Evolutionary conservation across 2,329 filamentous ascomycete genomes (phyloP).

Genomic region (Aaosphaeria pasadenensis): DNA sequence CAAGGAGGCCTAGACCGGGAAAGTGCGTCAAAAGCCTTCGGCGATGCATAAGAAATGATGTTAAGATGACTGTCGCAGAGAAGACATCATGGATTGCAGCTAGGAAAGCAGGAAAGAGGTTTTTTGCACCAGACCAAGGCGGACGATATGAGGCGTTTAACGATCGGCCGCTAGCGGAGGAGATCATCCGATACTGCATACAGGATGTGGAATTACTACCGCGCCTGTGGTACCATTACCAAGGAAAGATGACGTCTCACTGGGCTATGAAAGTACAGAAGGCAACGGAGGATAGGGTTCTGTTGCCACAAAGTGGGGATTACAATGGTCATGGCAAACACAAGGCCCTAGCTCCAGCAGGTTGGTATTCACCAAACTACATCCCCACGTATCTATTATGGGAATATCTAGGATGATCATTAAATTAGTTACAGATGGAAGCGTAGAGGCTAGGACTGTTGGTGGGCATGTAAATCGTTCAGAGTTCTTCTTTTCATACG

Average conservation of each 20-base stretch:
- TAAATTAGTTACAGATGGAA: too few relatives aligned
- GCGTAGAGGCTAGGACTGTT: too few relatives aligned
- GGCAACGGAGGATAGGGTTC: not conserved
- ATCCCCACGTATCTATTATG: too few relatives aligned
- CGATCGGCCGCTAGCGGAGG: constrained; percentile 19
- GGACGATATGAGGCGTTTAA: constrained; percentile 28
- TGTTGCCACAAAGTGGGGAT: not conserved
- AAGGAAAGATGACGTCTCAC: not conserved
- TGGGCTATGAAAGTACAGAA: not conserved
- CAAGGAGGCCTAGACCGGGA: constrained; percentile 1
- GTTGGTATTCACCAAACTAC: too few relatives aligned
- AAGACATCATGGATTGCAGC: constrained; percentile 8
- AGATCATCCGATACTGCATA: constrained; percentile 24
- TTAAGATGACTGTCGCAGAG: not conserved
- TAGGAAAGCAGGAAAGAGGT: constrained; percentile 18
- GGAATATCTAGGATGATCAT: too few relatives aligned
- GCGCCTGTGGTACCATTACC: not conserved
- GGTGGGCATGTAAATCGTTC: too few relatives aligned
- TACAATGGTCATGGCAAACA: not conserved
- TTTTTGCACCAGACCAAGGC: constrained; percentile 19
- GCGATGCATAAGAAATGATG: constrained; percentile 10
- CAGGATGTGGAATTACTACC: constrained; percentile 20
- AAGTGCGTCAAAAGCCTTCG: constrained; percentile 6
- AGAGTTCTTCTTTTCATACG: too few relatives aligned
- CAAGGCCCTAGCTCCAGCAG: too few relatives aligned